These are phyloP conservation scores for Ogataea ganodermae DNA, from an alignment of 805 yeast species.

Conservation along the genomic window DNA sequence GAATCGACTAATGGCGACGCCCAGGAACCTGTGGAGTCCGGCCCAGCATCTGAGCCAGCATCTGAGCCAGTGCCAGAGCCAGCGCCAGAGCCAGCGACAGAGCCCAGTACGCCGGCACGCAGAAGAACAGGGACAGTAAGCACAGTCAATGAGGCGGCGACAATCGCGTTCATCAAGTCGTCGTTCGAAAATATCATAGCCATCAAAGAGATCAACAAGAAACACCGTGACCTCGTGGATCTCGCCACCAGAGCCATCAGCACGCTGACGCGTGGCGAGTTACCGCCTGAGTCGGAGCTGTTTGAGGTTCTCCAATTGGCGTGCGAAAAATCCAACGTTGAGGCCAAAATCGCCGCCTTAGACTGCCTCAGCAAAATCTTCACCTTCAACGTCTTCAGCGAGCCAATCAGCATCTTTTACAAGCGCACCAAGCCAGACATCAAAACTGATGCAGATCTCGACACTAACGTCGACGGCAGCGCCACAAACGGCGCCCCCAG, in stretches of 20 bases:
- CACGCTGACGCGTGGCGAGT: slow-evolving; percentile 40
- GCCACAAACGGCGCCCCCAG: slow-evolving; percentile 1
- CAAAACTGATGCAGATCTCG: slow-evolving; percentile 40
- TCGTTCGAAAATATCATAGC: slow-evolving; percentile 35
- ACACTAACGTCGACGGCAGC: slow-evolving; percentile 48
- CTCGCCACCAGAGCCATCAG: slow-evolving; percentile 45
- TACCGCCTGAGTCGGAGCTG: slow-evolving; percentile 52
- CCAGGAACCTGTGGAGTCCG: too few species aligned
- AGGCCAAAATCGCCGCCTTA: slow-evolving; percentile 70
- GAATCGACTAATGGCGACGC: not conserved
- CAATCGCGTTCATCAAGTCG: slow-evolving; percentile 35
- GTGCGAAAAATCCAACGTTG: slow-evolving; percentile 67
- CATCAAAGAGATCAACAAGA: slow-evolving; percentile 40
- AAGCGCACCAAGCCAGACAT: slow-evolving; percentile 26
- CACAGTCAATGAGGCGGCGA: slow-evolving; percentile 29
- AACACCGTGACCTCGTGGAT: slow-evolving; percentile 43
- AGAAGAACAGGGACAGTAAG: slow-evolving; percentile 10
- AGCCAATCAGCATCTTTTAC: slow-evolving; percentile 51
- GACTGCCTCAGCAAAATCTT: slow-evolving; percentile 87
- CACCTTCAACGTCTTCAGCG: slow-evolving; percentile 78
- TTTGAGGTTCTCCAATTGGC: slow-evolving; percentile 78
- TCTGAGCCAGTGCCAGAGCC: not conserved
- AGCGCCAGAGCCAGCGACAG: not conserved
- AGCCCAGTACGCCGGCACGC: not conserved
- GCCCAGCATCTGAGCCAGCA: not conserved